phyloP scores from a whole-genome alignment of 345 rosid species.

The Salix caprea region DNA sequence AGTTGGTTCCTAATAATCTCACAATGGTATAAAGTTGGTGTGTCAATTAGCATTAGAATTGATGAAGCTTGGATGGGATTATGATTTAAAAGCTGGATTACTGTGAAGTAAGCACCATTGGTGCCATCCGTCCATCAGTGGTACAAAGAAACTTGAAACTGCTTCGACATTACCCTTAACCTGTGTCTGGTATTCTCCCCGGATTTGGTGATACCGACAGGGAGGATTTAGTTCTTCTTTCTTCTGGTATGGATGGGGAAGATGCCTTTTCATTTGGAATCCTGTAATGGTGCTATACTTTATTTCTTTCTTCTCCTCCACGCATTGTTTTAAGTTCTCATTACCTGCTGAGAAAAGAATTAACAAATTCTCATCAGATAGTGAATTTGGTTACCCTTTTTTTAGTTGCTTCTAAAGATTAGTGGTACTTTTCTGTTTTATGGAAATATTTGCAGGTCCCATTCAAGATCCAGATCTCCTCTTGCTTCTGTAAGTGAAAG shows the following conservation, averaged over 20 bases:
- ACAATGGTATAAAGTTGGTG: neutral
- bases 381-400: constrained; percentile 8
- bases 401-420: constrained; percentile 18
- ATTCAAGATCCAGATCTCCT: constrained; percentile 58
- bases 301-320: constrained; percentile 10
- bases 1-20: neutral
- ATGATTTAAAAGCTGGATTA: constrained; percentile 40
- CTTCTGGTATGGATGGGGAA: constrained; percentile 8
- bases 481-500: constrained; percentile 52
- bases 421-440: constrained; percentile 14
- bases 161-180: neutral
- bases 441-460: constrained; percentile 57
- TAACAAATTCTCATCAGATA: neutral
- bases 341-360: constrained; percentile 15
- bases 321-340: constrained; percentile 14
- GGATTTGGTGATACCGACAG: constrained; percentile 14
- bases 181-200: constrained; percentile 2
- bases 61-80: constrained; percentile 30
- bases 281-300: neutral
- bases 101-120: constrained; percentile 29
- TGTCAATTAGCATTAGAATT: constrained; percentile 25
- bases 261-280: neutral
- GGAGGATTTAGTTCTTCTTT: constrained; percentile 11
- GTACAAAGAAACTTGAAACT: constrained; percentile 17
- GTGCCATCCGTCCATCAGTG: constrained; percentile 25